Evolutionary conservation across 2,329 filamentous ascomycete species (phyloP).

Genomic region (Hyphodiscus sp.): DNA sequence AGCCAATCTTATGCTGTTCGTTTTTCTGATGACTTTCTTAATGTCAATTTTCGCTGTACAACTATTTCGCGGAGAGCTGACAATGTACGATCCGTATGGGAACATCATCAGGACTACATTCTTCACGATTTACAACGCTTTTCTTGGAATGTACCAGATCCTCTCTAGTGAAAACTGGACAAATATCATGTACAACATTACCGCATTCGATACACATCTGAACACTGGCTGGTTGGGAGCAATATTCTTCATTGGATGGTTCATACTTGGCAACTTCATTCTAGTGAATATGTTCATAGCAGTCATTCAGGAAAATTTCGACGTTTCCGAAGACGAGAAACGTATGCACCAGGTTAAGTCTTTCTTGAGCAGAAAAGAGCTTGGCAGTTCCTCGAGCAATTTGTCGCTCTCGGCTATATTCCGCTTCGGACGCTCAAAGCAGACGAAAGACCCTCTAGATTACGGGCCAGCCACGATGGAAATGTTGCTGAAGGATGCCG

Average conservation of each 20-base stretch:
- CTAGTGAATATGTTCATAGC: conserved; percentile 99
- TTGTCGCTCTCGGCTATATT: conserved; percentile 70
- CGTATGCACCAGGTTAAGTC: conserved; percentile 93
- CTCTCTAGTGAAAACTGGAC: conserved; percentile 98
- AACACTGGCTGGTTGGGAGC: conserved; percentile 90
- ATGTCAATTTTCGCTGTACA: conserved; percentile 90
- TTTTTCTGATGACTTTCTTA: conserved; percentile 91
- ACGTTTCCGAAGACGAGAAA: conserved; percentile 97
- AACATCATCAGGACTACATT: conserved; percentile 68
- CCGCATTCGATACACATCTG: conserved; percentile 55
- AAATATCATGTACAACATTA: conserved; percentile 73
- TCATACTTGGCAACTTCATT: conserved; percentile 91
- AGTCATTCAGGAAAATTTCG: conserved; percentile 99
- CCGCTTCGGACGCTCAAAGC: conserved; percentile 51
- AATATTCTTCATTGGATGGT: conserved; percentile 89
- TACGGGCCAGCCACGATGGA: conserved; percentile 89
- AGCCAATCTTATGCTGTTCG: conserved; percentile 88
- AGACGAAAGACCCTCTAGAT: conserved; percentile 75
- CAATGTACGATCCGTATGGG: conserved; percentile 52
- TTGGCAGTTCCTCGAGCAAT: conserved; percentile 65
- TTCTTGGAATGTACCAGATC: conserved; percentile 96
- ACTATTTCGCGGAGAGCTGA: conserved; percentile 83
- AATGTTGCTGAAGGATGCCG: conserved; percentile 93
- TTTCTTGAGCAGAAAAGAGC: conserved; percentile 85
- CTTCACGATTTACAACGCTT: conserved; percentile 87